These are phyloP conservation scores for Hyparrhenia diplandra DNA, from an alignment of 176 grass and related monocot species.

Conservation along the genomic window DNA sequence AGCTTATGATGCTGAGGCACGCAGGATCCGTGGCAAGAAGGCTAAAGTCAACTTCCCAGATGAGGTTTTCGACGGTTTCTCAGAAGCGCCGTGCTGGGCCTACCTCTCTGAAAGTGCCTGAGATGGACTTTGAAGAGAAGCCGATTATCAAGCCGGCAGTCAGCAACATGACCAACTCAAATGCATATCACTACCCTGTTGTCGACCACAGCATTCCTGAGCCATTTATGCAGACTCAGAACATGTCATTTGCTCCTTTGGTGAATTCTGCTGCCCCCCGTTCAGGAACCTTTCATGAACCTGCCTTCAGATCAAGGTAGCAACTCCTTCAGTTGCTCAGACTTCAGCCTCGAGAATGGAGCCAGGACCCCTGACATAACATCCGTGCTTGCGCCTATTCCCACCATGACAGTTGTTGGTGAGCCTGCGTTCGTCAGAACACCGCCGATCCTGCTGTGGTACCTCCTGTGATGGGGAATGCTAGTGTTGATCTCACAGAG, in stretches of 20 bases:
- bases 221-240: constrained; percentile 30
- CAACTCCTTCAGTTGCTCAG: constrained; percentile 44
- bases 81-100: constrained; percentile 15
- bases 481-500: constrained; percentile 30
- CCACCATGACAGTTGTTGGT: constrained; percentile 8
- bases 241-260: constrained; percentile 13
- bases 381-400: constrained; percentile 24
- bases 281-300: constrained; percentile 39
- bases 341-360: constrained; percentile 43
- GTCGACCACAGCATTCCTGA: constrained; percentile 28
- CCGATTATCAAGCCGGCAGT: not conserved
- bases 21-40: constrained; percentile 89
- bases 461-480: constrained; percentile 20
- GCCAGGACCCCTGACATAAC: constrained; percentile 40
- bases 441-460: not conserved
- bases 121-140: constrained; percentile 28
- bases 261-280: constrained; percentile 6
- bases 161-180: constrained; percentile 17
- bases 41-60: constrained; percentile 96
- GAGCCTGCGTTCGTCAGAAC: constrained; percentile 33
- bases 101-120: constrained; percentile 4
- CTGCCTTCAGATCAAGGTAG: constrained; percentile 71
- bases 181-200: constrained; percentile 22
- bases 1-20: constrained; percentile 88
- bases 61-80: constrained; percentile 20